Evolutionary conservation across 768 basidiomycete genomes (phyloP).

Genomic region (Mrakia blollopis): DNA sequence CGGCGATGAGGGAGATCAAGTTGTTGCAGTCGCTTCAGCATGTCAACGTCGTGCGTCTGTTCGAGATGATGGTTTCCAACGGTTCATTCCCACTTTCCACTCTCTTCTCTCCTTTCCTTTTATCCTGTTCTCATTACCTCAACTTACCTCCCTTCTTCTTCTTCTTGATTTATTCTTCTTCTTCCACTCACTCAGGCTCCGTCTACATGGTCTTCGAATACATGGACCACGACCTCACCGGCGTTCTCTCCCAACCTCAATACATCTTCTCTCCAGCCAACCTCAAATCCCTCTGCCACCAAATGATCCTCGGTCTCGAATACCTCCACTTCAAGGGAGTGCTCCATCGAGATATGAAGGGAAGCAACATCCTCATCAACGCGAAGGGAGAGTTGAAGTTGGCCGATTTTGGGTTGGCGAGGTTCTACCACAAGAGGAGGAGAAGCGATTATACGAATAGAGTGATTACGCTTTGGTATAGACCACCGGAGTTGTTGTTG

Average conservation of each 20-base stretch:
- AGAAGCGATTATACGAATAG: constrained; percentile 96
- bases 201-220: constrained; percentile 99
- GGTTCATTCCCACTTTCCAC: constrained; percentile 47
- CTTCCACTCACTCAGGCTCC: constrained; percentile 55
- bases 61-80: constrained; percentile 99
- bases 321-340: constrained; percentile 95
- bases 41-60: constrained; percentile 77
- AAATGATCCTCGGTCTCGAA: constrained; percentile 90
- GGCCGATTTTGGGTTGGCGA: constrained; percentile 92
- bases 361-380: constrained; percentile 93
- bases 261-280: constrained; percentile 78
- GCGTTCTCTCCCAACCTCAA: constrained; percentile 83
- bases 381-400: constrained; percentile 89
- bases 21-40: constrained; percentile 86
- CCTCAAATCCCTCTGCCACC: constrained; percentile 88
- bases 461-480: constrained; percentile 89
- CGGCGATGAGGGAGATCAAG: constrained; percentile 98
- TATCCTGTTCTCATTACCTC: not conserved
- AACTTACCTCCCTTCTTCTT: not conserved
- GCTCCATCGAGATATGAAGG: constrained; percentile 97
- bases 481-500: constrained; percentile 84
- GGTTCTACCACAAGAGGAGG: constrained; percentile 88
- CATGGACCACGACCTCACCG: constrained; percentile 97
- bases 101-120: not conserved
- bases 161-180: not conserved